These are phyloP conservation scores for Ligustrum vulgare DNA, from an alignment of 257 asterid species.

Conservation along the genomic window DNA sequence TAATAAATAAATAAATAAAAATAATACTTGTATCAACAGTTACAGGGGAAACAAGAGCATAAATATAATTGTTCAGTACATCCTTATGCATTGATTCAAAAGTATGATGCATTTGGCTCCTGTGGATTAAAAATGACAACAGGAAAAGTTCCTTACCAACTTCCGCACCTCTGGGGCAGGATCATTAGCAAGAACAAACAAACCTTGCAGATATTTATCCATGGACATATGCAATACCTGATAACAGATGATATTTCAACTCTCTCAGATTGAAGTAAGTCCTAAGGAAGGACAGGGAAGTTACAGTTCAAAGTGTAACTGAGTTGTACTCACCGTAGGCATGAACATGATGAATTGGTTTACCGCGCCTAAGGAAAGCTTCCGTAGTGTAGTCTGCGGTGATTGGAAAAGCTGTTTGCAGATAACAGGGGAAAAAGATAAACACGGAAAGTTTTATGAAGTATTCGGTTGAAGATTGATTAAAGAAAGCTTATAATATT, in stretches of 20 bases:
- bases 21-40: neutral
- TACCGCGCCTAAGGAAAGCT: conserved; percentile 86
- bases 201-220: conserved; percentile 93
- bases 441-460: conserved; percentile 16
- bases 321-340: conserved; percentile 69
- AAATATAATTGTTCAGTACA: neutral
- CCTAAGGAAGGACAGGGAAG: conserved; percentile 5
- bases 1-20: neutral
- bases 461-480: conserved; percentile 4
- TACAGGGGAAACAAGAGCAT: conserved; percentile 11
- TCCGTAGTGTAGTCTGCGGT: conserved; percentile 67
- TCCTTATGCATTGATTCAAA: conserved; percentile 1
- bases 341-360: conserved; percentile 94
- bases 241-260: conserved; percentile 15
- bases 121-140: neutral
- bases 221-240: conserved; percentile 68
- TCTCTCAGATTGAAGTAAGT: conserved; percentile 12
- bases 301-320: conserved; percentile 15
- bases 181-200: conserved; percentile 87
- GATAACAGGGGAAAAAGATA: conserved; percentile 2
- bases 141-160: conserved; percentile 58
- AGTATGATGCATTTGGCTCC: neutral
- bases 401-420: conserved; percentile 86
- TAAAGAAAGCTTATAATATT: neutral
- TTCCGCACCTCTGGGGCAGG: conserved; percentile 80